A percentile compares a stretch with the other conserved stretches of the same genome.
These are phyloP conservation scores for Apiospora phragmitis DNA, from an alignment of 2,329 filamentous ascomycete species.

Conservation along the genomic window DNA sequence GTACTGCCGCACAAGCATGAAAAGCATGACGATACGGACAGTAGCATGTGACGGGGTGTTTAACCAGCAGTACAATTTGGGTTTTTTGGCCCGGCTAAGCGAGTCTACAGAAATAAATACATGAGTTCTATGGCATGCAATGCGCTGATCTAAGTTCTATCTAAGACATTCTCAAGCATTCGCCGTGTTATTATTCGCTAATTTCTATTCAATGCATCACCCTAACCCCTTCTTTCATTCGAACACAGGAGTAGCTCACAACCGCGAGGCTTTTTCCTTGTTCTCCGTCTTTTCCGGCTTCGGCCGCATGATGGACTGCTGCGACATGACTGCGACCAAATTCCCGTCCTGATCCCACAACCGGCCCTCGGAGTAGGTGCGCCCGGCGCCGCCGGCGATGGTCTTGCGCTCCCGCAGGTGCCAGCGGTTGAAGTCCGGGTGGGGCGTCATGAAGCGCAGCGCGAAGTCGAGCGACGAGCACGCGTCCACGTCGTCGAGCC, in stretches of 20 bases:
- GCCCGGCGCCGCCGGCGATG: conserved; percentile 37
- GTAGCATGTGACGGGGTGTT: background rate
- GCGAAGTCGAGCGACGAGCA: conserved; percentile 52
- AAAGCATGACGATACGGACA: background rate
- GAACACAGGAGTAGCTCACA: background rate
- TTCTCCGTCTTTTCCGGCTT: background rate
- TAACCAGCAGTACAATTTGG: too few relatives aligned
- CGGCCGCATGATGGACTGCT: conserved; percentile 42
- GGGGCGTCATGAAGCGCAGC: conserved; percentile 41
- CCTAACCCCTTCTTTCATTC: background rate
- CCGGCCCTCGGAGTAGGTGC: conserved; percentile 45
- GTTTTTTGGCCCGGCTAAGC: too few relatives aligned
- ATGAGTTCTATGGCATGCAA: too few relatives aligned
- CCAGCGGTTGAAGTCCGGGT: conserved; percentile 42
- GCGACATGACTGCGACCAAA: conserved; percentile 48
- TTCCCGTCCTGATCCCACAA: conserved; percentile 45
- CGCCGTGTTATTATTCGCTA: too few relatives aligned
- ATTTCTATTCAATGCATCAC: too few relatives aligned
- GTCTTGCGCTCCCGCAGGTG: conserved; percentile 43
- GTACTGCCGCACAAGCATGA: background rate
- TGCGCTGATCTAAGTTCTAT: too few relatives aligned
- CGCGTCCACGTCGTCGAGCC: conserved; percentile 43
- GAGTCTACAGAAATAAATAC: too few relatives aligned
- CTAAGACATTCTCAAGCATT: too few relatives aligned
- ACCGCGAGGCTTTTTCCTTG: background rate